phyloP scores from a whole-genome alignment of 108 stramenopile species.

The Skeletonema tropicum region DNA sequence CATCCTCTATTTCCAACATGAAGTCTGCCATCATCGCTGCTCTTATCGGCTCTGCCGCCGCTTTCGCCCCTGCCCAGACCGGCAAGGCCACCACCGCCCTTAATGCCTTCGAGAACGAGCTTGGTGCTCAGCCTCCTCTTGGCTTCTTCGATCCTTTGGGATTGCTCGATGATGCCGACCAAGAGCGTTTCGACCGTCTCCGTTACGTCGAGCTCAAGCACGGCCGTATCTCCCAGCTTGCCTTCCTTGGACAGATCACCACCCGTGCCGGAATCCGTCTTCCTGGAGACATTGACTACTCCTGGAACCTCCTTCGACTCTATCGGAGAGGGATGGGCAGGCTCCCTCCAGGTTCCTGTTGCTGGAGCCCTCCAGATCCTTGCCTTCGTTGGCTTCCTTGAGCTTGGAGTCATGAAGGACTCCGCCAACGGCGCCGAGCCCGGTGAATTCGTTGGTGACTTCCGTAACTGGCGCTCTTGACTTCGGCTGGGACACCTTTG shows the following conservation, averaged over 20 bases:
- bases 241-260: slow-evolving; percentile 80
- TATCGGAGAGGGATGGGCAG: slow-evolving; percentile 12
- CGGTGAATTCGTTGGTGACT: slow-evolving; percentile 80
- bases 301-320: slow-evolving; percentile 7
- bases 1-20: slow-evolving; percentile 7
- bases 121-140: no score
- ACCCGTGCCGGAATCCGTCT: slow-evolving; percentile 58
- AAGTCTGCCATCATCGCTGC: slow-evolving; percentile 24
- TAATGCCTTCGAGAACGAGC: no score
- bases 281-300: slow-evolving; percentile 32
- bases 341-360: slow-evolving; percentile 47
- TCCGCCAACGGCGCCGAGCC: no score
- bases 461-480: slow-evolving; percentile 72
- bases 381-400: slow-evolving; percentile 73
- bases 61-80: slow-evolving; percentile 28
- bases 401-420: slow-evolving; percentile 75
- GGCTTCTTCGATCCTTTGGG: slow-evolving; percentile 69
- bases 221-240: slow-evolving; percentile 53
- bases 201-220: slow-evolving; percentile 53
- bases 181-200: slow-evolving; percentile 43
- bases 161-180: slow-evolving; percentile 48
- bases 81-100: slow-evolving; percentile 68
- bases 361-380: slow-evolving; percentile 70
- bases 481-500: slow-evolving; percentile 76
- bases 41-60: slow-evolving; percentile 17